A percentile compares a stretch with the other conserved stretches of the same genome.
These are phyloP conservation scores for Xylaria cubensis DNA, from an alignment of 495 filamentous ascomycete genomes.

Conservation along the genomic window DNA sequence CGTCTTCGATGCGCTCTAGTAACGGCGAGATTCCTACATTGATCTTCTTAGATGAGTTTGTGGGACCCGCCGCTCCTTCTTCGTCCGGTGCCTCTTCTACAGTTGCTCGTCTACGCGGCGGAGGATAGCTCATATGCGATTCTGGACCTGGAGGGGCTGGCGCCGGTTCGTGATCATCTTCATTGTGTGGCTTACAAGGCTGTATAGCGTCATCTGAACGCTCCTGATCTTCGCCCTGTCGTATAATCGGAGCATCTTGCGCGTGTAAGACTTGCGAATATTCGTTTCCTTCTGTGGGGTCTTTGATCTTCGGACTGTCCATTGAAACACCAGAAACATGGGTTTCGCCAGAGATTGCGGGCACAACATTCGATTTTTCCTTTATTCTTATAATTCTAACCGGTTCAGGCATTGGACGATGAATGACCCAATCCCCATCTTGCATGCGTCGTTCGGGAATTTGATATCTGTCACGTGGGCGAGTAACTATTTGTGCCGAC, in stretches of 20 bases:
- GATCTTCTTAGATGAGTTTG: not conserved
- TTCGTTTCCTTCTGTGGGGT: not conserved
- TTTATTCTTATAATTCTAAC: too few relatives aligned
- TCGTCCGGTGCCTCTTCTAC: slow-evolving; percentile 7
- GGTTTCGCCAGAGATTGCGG: too few relatives aligned
- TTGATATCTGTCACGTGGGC: not conserved
- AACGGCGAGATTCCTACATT: not conserved
- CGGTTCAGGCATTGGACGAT: not conserved
- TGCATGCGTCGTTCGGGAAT: slow-evolving; percentile 1
- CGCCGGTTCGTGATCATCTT: not conserved
- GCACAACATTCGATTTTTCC: not conserved
- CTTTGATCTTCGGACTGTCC: not conserved
- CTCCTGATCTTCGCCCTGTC: not conserved
- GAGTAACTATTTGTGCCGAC: not conserved
- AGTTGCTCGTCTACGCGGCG: not conserved
- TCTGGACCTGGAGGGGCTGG: not conserved
- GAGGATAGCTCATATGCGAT: not conserved
- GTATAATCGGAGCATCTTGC: not conserved
- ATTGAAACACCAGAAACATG: not conserved
- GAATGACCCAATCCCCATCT: slow-evolving; percentile 8
- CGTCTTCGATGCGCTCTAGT: not conserved
- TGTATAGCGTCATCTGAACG: not conserved
- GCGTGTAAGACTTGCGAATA: too few relatives aligned
- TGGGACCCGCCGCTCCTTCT: not conserved
- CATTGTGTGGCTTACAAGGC: not conserved